These are phyloP conservation scores for Erythrophleum fordii DNA, from an alignment of 306 rosid genomes.

Conservation along the genomic window DNA sequence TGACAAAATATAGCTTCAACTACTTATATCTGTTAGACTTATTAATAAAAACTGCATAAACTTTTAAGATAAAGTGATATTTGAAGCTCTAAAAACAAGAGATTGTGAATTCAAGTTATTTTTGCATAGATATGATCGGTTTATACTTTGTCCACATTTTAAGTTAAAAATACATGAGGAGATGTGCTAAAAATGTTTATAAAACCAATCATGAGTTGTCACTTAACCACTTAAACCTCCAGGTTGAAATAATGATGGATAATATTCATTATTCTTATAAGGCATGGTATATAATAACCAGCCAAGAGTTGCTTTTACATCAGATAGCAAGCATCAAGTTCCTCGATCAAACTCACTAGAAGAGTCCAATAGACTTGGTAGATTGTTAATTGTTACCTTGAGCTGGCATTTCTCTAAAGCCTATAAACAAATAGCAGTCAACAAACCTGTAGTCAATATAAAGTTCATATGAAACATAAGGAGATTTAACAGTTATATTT, in stretches of 20 bases:
- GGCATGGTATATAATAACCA: background rate
- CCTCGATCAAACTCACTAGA: background rate
- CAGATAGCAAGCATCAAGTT: background rate
- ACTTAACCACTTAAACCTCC: no score
- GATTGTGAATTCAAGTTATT: no score
- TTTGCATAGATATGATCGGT: no score
- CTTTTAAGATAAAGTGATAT: background rate
- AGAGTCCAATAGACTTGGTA: background rate
- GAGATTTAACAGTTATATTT: background rate
- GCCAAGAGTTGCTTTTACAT: background rate
- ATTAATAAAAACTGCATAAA: background rate
- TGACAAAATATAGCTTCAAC: background rate
- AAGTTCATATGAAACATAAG: background rate
- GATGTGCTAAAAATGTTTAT: no score
- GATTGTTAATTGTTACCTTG: background rate
- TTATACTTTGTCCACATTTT: no score
- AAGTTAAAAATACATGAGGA: no score
- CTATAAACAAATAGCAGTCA: background rate
- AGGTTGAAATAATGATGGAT: no score
- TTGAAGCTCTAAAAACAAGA: background rate
- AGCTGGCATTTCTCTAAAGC: conserved; percentile 13
- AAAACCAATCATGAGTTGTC: no score
- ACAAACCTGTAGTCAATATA: background rate
- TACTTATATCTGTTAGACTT: background rate
- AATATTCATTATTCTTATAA: no score